These are phyloP conservation scores for Trifolium repens DNA, from an alignment of 306 rosid genomes.

Conservation along the genomic window DNA sequence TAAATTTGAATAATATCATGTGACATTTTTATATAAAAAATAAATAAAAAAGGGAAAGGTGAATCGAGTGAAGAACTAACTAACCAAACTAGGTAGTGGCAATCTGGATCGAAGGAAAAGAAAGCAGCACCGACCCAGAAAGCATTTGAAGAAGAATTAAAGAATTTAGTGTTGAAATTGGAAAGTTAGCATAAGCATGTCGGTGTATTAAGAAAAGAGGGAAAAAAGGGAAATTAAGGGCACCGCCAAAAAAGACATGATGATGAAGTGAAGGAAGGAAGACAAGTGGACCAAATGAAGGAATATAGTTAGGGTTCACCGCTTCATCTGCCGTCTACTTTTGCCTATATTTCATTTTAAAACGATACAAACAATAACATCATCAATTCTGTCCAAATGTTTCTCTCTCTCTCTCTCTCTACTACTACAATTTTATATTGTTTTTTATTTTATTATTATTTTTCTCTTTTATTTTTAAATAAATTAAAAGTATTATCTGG, in stretches of 20 bases:
- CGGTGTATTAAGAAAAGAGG: neutral
- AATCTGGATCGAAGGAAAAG: neutral
- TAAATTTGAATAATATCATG: neutral
- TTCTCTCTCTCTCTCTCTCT: too few relatives aligned
- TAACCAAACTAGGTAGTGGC: neutral
- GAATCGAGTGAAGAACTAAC: neutral
- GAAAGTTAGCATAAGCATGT: constrained; percentile 7
- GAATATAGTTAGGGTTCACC: constrained; percentile 19
- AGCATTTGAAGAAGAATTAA: constrained; percentile 1
- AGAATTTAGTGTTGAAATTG: neutral
- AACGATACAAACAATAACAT: neutral
- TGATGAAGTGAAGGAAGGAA: neutral
- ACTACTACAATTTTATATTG: too few relatives aligned
- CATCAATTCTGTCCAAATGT: neutral
- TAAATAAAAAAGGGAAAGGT: neutral
- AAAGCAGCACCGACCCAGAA: neutral
- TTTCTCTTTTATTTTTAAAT: too few relatives aligned
- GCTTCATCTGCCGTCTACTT: constrained; percentile 22
- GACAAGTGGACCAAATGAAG: neutral
- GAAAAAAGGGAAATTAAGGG: neutral
- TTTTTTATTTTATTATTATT: too few relatives aligned
- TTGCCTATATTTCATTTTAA: neutral
- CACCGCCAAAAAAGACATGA: constrained; percentile 23
- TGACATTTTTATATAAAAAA: neutral
- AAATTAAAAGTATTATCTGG: too few relatives aligned